phyloP scores from a whole-genome alignment of 495 filamentous ascomycete genomes.

The Margaritispora aquatica region DNA sequence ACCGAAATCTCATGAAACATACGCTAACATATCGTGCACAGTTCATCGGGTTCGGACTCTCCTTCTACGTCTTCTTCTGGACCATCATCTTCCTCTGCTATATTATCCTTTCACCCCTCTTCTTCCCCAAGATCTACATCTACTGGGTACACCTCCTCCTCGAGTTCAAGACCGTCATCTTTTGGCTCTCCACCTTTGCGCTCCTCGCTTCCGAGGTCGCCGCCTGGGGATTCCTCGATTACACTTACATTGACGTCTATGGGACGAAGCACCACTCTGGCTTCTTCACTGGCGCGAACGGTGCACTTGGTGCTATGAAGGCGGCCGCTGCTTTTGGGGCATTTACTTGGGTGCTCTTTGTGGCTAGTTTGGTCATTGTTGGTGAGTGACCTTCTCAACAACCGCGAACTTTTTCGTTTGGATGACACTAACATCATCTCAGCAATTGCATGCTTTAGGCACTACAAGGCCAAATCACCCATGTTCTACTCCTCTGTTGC shows the following conservation, averaged over 20 bases:
- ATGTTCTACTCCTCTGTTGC: not conserved
- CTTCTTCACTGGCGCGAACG: not conserved
- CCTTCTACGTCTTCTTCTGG: conserved; percentile 10
- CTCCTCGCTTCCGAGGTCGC: conserved; percentile 5
- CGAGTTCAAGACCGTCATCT: conserved; percentile 7
- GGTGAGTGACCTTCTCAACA: conserved; percentile 1
- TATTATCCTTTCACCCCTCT: conserved; percentile 2
- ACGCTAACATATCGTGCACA: too few species aligned
- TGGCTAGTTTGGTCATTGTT: not conserved
- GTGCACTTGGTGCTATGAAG: conserved; percentile 1
- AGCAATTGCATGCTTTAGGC: not conserved
- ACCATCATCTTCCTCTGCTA: conserved; percentile 11
- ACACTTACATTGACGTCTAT: not conserved
- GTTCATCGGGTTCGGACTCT: too few species aligned
- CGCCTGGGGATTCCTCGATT: not conserved
- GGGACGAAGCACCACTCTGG: not conserved
- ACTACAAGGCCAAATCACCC: not conserved
- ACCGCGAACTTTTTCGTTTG: not conserved
- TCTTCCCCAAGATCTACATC: conserved; percentile 1
- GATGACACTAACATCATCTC: not conserved
- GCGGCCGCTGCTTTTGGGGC: conserved; percentile 8
- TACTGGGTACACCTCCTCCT: conserved; percentile 14
- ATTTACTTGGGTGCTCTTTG: conserved; percentile 6
- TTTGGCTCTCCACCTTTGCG: conserved; percentile 15
- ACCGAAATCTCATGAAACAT: too few species aligned